phyloP scores from a whole-genome alignment of 2,329 filamentous ascomycete genomes.

The Curvularia sp. region DNA sequence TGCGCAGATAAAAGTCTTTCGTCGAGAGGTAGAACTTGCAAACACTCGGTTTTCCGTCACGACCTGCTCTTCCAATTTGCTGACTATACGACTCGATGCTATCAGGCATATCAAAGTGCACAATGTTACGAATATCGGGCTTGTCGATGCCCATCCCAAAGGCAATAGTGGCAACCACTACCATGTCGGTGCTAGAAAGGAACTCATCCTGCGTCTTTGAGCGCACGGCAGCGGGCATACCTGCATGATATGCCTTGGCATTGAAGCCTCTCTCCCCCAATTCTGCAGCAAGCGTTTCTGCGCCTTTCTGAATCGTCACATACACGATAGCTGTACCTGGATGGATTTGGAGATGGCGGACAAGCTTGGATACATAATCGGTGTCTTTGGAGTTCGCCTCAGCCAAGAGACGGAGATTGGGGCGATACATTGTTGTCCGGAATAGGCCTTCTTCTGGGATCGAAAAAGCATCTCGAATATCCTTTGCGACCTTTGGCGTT shows the following conservation, averaged over 20 bases:
- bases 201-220: conserved; percentile 75
- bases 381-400: conserved; percentile 69
- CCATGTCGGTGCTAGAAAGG: conserved; percentile 77
- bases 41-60: conserved; percentile 75
- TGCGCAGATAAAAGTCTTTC: conserved; percentile 64
- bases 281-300: conserved; percentile 68
- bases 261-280: conserved; percentile 70
- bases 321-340: conserved; percentile 67
- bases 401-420: conserved; percentile 63
- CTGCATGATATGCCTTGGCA: conserved; percentile 84
- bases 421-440: conserved; percentile 65
- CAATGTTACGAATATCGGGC: conserved; percentile 90
- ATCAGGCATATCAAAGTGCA: conserved; percentile 90
- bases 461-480: conserved; percentile 88
- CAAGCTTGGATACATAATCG: conserved; percentile 75
- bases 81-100: conserved; percentile 97
- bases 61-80: conserved; percentile 90
- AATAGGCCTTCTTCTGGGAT: conserved; percentile 69
- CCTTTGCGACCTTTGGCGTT: conserved; percentile 75
- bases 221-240: conserved; percentile 71
- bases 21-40: conserved; percentile 66
- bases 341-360: conserved; percentile 59
- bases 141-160: conserved; percentile 99
- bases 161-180: conserved; percentile 95
- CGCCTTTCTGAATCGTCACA: conserved; percentile 64